Conservation (phyloP, 2,329 filamentous ascomycete species). For the Trichoderma polysporum region DNA sequence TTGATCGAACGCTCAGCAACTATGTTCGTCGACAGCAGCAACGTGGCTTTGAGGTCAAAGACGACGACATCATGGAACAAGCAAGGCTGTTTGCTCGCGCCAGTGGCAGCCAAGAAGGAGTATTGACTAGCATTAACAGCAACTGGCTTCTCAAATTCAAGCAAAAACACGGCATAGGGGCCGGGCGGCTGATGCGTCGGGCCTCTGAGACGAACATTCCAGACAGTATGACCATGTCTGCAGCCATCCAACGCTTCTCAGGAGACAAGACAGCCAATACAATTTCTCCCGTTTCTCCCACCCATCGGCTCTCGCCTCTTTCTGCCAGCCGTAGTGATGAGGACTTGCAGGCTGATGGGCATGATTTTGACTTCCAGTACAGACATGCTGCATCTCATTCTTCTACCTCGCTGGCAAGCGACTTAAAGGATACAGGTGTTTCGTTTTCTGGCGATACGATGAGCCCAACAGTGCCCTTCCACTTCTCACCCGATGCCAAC, state of each 20-base stretch:
- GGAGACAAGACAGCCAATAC: constrained; percentile 49
- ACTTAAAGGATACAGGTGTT: constrained; percentile 34
- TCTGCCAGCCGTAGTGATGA: constrained; percentile 71
- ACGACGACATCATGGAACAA: constrained; percentile 82
- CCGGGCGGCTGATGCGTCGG: constrained; percentile 51
- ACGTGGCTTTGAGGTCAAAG: constrained; percentile 70
- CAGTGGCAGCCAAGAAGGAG: constrained; percentile 65
- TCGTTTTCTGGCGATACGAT: constrained; percentile 71
- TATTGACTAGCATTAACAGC: constrained; percentile 68
- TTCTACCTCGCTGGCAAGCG: constrained; percentile 35
- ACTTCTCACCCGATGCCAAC: constrained; percentile 72
- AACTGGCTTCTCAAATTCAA: constrained; percentile 96
- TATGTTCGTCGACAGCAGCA: constrained; percentile 82
- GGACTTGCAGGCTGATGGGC: constrained; percentile 50
- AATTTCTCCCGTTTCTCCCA: constrained; percentile 72
- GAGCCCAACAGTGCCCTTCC: constrained; percentile 73
- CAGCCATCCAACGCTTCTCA: constrained; percentile 37
- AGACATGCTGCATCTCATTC: constrained; percentile 37
- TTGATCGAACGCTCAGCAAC: constrained; percentile 84
- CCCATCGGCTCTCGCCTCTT: constrained; percentile 63
- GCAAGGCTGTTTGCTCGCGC: constrained; percentile 77
- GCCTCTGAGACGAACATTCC: constrained; percentile 70
- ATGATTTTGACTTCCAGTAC: constrained; percentile 37
- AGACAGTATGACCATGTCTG: constrained; percentile 60
- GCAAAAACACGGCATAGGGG: constrained; percentile 69